These are phyloP conservation scores for Salix purpurea DNA, from an alignment of 345 rosid genomes.

Conservation along the genomic window DNA sequence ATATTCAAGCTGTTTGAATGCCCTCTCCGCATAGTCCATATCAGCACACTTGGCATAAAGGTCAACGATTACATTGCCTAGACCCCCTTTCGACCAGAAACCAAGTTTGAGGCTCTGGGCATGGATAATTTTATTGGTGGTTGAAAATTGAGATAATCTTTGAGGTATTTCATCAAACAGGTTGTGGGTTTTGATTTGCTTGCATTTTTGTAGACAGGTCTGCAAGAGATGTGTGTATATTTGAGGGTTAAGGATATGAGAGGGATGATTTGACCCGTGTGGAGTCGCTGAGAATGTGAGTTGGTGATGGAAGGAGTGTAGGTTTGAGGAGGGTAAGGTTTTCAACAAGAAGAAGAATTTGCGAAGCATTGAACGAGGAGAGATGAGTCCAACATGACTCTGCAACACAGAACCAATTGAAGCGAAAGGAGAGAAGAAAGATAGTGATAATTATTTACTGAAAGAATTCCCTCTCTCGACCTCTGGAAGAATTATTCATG, in stretches of 20 bases:
- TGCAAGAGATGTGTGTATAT: conserved; percentile 28
- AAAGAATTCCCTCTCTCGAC: too few relatives aligned
- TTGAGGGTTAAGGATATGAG: neutral
- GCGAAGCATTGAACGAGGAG: conserved; percentile 25
- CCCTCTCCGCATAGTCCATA: conserved; percentile 53
- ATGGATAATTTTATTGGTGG: conserved; percentile 47
- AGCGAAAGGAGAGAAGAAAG: too few relatives aligned
- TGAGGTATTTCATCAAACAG: conserved; percentile 75
- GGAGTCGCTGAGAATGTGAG: conserved; percentile 25
- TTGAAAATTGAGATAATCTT: conserved; percentile 30
- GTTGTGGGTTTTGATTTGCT: conserved; percentile 37
- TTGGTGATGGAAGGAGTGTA: conserved; percentile 19
- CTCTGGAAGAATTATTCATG: too few relatives aligned
- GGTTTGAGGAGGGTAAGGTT: conserved; percentile 14
- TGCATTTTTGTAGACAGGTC: conserved; percentile 46
- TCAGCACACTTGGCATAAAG: conserved; percentile 75
- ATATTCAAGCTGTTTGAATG: conserved; percentile 43
- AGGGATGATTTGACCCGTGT: neutral
- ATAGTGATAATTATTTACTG: too few relatives aligned
- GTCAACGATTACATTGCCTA: conserved; percentile 64
- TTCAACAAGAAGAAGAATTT: conserved; percentile 6
- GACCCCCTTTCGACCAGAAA: conserved; percentile 38
- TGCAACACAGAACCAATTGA: neutral
- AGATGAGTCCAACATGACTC: neutral
- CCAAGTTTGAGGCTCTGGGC: conserved; percentile 47